phyloP scores from a whole-genome alignment of 805 yeast species.

The Komagataella pseudopastoris region DNA sequence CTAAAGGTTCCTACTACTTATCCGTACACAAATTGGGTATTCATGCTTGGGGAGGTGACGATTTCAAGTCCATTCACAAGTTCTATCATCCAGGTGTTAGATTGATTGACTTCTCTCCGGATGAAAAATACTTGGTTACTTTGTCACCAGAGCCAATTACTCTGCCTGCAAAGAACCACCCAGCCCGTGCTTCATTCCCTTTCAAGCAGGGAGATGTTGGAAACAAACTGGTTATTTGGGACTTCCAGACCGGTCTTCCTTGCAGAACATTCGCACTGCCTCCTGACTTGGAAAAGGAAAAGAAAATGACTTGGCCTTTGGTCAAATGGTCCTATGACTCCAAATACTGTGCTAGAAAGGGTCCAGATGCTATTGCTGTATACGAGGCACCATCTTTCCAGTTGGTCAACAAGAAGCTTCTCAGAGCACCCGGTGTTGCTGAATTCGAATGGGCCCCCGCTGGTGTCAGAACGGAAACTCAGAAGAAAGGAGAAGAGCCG shows the following conservation, averaged over 20 bases:
- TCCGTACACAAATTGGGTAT: slow-evolving; percentile 91
- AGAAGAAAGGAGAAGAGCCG: slow-evolving; percentile 32
- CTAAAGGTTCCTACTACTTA: slow-evolving; percentile 79
- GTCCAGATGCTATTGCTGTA: slow-evolving; percentile 83
- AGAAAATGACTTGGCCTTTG: slow-evolving; percentile 85
- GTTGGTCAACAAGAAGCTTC: slow-evolving; percentile 72
- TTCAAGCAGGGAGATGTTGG: slow-evolving; percentile 84
- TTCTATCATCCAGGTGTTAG: slow-evolving; percentile 84
- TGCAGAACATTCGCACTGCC: slow-evolving; percentile 86
- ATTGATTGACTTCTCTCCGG: slow-evolving; percentile 84
- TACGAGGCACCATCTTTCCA: slow-evolving; percentile 73
- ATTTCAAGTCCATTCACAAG: slow-evolving; percentile 59
- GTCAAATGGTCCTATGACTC: slow-evolving; percentile 93
- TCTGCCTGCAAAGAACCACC: slow-evolving; percentile 51
- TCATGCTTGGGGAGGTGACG: slow-evolving; percentile 90
- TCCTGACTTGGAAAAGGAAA: slow-evolving; percentile 50
- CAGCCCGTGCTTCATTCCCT: slow-evolving; percentile 59
- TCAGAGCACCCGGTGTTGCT: slow-evolving; percentile 71
- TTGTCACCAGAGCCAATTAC: slow-evolving; percentile 77
- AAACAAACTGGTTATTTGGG: slow-evolving; percentile 91
- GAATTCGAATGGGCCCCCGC: slow-evolving; percentile 96
- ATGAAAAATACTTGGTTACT: slow-evolving; percentile 81
- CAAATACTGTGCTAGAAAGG: slow-evolving; percentile 87
- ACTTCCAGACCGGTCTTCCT: slow-evolving; percentile 68
- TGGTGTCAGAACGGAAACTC: slow-evolving; percentile 51